Base-by-base conservation (phyloP, 2,329 filamentous ascomycete species). In the Neofusicoccum sp. region DNA sequence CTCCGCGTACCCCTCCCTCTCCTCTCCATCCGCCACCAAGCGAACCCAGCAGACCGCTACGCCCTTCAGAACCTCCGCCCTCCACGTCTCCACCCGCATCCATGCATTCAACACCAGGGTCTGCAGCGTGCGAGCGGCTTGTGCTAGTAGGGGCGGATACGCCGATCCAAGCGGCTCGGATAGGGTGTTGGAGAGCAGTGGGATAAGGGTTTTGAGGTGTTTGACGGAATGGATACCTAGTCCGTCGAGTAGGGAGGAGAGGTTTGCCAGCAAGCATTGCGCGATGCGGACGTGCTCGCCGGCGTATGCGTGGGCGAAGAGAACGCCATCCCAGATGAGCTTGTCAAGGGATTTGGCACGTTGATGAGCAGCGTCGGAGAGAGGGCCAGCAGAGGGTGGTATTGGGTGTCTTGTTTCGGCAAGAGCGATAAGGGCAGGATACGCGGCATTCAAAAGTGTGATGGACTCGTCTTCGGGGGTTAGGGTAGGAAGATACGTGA, bases 401-500 rank as follows among this genome's bases (percentile, higher is more conserved):
- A 38, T 12, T 3, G 73, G 68, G 74, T 78, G 74, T 62, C 76
- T 63, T 68, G 82, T 74, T 47, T 75, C 67, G 6, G 79, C 71
- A 5, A 96, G 80, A 0, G 77, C 75, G 16, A 89, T 75, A 3
- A 96, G 78, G 1, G 87, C 86, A 6, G 82, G 79, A 65, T 92
- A 96, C 0, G 89, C 86, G 6, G 81, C 79, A 5, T 73, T 69
- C 1, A 96, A 81, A 3, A 97, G 76, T 1, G 70, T 68, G 1
- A 89, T 69, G 3, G 89, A 89, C 60, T 95, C 89, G 0, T 80
- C 71, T 68, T 90, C 88, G 0, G 89, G 86, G 0, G 91, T 96
- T 43, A 96, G 78, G 11, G 82, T 85, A 0, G 93, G 93, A 5
- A 96, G 80, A 67, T 86, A 90, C 6, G 88, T 81, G n/a, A 96